A percentile compares a stretch with the other conserved stretches of the same genome.
Conservation (phyloP, 768 basidiomycete species). For the Tylopilus felleus region DNA sequence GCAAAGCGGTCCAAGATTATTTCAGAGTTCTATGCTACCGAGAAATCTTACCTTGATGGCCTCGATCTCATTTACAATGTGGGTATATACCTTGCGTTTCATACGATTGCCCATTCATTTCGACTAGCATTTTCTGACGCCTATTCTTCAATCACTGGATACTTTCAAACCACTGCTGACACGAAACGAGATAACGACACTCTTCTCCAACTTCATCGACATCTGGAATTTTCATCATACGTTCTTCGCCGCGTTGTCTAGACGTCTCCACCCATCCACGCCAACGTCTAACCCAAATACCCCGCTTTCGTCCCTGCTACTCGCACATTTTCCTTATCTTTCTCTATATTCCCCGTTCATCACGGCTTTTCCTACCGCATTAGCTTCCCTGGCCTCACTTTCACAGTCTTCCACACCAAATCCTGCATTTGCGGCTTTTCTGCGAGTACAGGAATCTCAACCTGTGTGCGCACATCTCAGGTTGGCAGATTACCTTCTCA, state of each 20-base stretch:
- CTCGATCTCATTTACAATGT: constrained; percentile 82
- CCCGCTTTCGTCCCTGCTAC: constrained; percentile 56
- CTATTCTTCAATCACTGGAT: constrained; percentile 74
- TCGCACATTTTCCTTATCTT: constrained; percentile 84
- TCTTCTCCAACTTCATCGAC: constrained; percentile 89
- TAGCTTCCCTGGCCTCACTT: constrained; percentile 56
- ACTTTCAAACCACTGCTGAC: constrained; percentile 64
- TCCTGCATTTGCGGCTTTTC: constrained; percentile 56
- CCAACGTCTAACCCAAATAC: constrained; percentile 29
- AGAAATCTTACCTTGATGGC: constrained; percentile 76
- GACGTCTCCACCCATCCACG: constrained; percentile 31
- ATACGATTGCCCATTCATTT: not conserved
- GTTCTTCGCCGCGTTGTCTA: constrained; percentile 60
- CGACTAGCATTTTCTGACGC: constrained; percentile 75
- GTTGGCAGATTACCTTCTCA: constrained; percentile 81
- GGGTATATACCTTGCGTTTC: constrained; percentile 23
- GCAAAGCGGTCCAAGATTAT: constrained; percentile 66
- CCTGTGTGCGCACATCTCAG: constrained; percentile 70
- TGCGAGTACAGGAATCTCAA: constrained; percentile 63
- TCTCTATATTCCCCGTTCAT: constrained; percentile 86
- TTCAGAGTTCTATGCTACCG: constrained; percentile 80
- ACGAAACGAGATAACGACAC: constrained; percentile 61
- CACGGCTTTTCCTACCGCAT: constrained; percentile 67
- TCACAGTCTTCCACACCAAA: constrained; percentile 41
- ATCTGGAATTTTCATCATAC: constrained; percentile 87